Evolutionary conservation across 257 asterid genomes (phyloP), one percentile per base, ranked within the genome.

Genomic region (Solanum gracilifrons): DNA sequence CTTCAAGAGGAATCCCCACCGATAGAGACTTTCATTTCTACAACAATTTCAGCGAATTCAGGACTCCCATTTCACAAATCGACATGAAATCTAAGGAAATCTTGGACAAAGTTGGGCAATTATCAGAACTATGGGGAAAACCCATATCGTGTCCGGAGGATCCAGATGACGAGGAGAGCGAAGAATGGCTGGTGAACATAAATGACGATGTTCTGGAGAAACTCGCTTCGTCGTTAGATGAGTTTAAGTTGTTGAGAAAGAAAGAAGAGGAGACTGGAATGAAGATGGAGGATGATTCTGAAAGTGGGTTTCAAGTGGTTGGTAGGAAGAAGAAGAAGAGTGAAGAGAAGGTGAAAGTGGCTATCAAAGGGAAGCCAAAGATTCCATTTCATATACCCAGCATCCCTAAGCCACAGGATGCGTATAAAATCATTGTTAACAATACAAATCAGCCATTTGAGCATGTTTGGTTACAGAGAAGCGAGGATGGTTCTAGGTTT

Each of bases 401-500:
- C 9, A 89, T 97, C 41, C 92, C 94, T 4, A 91, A 85, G 91
- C 99, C 99, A 2, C 99, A 97, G 39, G 99, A 97, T 4, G 95
- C 90, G 93, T 96, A 88, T 75, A 97, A 94, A 92, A 95, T 97
- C 36, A 91, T 95, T 31, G 98, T 97, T 86, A 94, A 96, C 90
- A 96, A 96, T 89, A 13, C 88, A 13, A 96, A 97, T 76, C 96
- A 94, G 93, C 98, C 98, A 1, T 92, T 94, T 79, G 98, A 96
- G 75, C 99, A 97, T 83, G 99, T 96, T 46, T 97, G 98, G 99
- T 86, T 96, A 92, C 93, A 94, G 91, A 95, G 76, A 91, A 93
- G 92, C 86, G 98, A 95, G 86, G 98, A 96, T 89, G 98, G 94
- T 87, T 90, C 93, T 32, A 89, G 92, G 87, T 91, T 92, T 87